Evolutionary conservation across 495 filamentous ascomycete species (phyloP).

Genomic region (Daldinia loculata): DNA sequence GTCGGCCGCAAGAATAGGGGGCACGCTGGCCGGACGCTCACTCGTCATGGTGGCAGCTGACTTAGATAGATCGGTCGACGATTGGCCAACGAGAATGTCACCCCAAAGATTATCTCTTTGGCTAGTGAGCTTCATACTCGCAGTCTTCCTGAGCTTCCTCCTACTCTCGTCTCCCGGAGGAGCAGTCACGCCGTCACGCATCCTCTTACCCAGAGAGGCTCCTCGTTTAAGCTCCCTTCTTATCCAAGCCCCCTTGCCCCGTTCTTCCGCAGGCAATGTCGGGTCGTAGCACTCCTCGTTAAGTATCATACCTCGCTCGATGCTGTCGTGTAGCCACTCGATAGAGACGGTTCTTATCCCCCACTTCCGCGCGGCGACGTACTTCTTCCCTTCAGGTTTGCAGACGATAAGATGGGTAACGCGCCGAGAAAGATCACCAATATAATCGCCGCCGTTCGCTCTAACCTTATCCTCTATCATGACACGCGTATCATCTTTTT

Average conservation of each 20-base stretch:
- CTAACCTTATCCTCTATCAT: slow-evolving; percentile 69
- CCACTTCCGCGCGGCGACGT: slow-evolving; percentile 83
- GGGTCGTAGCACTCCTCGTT: slow-evolving; percentile 87
- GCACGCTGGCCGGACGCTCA: slow-evolving; percentile 17
- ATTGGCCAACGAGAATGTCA: slow-evolving; percentile 72
- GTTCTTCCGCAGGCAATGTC: slow-evolving; percentile 67
- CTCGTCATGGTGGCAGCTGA: background rate
- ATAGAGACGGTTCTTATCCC: slow-evolving; percentile 76
- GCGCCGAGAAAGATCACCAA: slow-evolving; percentile 82
- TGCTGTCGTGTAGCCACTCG: slow-evolving; percentile 87
- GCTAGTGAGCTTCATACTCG: slow-evolving; percentile 77
- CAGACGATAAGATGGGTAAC: slow-evolving; percentile 88
- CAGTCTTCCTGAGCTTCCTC: slow-evolving; percentile 80
- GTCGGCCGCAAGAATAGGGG: slow-evolving; percentile 11
- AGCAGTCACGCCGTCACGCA: slow-evolving; percentile 42
- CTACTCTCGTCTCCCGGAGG: slow-evolving; percentile 54
- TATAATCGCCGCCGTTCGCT: slow-evolving; percentile 79
- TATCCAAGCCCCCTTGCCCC: slow-evolving; percentile 84
- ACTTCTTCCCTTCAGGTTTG: slow-evolving; percentile 84
- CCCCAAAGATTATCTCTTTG: slow-evolving; percentile 88
- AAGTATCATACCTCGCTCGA: slow-evolving; percentile 91
- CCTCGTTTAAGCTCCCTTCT: slow-evolving; percentile 54
- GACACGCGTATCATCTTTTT: slow-evolving; percentile 69
- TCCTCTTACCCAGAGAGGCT: slow-evolving; percentile 51
- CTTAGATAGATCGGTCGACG: slow-evolving; percentile 35